phyloP scores from a whole-genome alignment of 1,139 yeast genomes.

The Yamadazyma atlantica region DNA sequence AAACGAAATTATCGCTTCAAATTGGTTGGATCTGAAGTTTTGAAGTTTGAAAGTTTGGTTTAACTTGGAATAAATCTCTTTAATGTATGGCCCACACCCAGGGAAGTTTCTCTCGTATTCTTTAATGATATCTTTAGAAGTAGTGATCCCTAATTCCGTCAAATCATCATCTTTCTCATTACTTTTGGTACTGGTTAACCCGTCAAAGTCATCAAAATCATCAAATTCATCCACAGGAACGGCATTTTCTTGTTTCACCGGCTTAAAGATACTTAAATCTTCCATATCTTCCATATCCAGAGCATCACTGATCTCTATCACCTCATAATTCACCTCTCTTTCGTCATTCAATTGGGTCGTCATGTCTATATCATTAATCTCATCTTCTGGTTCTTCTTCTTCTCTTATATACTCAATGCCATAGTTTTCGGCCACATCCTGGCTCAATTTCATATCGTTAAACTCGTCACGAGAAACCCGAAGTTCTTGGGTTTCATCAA shows the following conservation, averaged over 20 bases:
- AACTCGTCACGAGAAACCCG: slow-evolving; percentile 21
- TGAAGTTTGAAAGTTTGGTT: slow-evolving; percentile 60
- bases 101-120: slow-evolving; percentile 22
- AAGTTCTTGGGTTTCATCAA: slow-evolving; percentile 11
- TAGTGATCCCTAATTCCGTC: slow-evolving; percentile 13
- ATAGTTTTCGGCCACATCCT: slow-evolving; percentile 29
- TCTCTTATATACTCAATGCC: slow-evolving; percentile 26
- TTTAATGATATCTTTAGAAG: slow-evolving; percentile 14
- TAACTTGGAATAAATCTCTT: slow-evolving; percentile 62
- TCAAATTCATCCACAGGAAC: slow-evolving; percentile 5
- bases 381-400: slow-evolving; percentile 27
- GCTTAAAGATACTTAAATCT: slow-evolving; percentile 3
- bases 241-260: slow-evolving; percentile 3
- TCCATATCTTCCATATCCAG: slow-evolving; percentile 13
- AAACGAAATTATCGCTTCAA: slow-evolving; percentile 83
- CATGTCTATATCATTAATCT: slow-evolving; percentile 27
- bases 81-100: slow-evolving; percentile 37
- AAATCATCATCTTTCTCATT: slow-evolving; percentile 30
- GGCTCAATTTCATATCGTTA: slow-evolving; percentile 28
- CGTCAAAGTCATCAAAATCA: slow-evolving; percentile 14
- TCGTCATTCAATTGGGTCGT: slow-evolving; percentile 46
- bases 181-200: background rate
- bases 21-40: slow-evolving; percentile 78
- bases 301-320: slow-evolving; percentile 34
- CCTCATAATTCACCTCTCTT: slow-evolving; percentile 33